Evolutionary conservation across 192 early-diverging fungal genomes (phyloP), one percentile per base, ranked within the genome.

Genomic region (Podila horticola): DNA sequence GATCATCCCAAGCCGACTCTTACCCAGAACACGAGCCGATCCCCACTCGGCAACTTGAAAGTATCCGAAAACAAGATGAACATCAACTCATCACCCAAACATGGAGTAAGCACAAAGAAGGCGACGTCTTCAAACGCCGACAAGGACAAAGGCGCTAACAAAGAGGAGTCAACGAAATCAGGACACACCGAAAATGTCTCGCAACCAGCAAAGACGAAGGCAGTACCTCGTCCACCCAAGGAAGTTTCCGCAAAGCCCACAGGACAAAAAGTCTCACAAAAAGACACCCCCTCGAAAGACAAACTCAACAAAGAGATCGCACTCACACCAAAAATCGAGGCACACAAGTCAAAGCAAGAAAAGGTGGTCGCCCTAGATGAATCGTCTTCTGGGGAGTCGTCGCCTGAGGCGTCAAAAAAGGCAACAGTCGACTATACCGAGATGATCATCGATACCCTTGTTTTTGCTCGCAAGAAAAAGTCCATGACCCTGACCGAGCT

Each of bases 401-500:
- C 66, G 9, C 38, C 64, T 7, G 70, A 79, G 30, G 15, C 33
- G 19, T 24, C 57, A 3, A 64, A 50, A 48, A 83, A 71, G 52
- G 29, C 33, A 45, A 62, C 72, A 3, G 50, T 72, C 45, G 77
- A 81, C 34, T 88, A 85, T 61, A 82, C 84, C 13, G 84, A 86
- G 69, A 71, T 85, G 38, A 86, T 89, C 72, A 86, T 89, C 58
- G 87, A 89, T 61, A 84, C 83, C 20, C 58, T 89, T 63, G 87
- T 88, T 3, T 86, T 86, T 77, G 86, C 87, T 4, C 82, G 85
- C 58, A 85, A 85, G 57, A 87, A 81, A 28, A 81, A 86, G 9
- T 89, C 87, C 0, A 89, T 89, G 87, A 84, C 87, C 0, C 59
- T 89, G 28, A 85, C 79, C 13, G 87, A 89, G 50, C 75, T 89